Percentiles rank a stretch among this genome's conserved stretches.
These are phyloP conservation scores for Trebouxia gelatinosa DNA, from an alignment of 163 green algal species.

Conservation along the genomic window DNA sequence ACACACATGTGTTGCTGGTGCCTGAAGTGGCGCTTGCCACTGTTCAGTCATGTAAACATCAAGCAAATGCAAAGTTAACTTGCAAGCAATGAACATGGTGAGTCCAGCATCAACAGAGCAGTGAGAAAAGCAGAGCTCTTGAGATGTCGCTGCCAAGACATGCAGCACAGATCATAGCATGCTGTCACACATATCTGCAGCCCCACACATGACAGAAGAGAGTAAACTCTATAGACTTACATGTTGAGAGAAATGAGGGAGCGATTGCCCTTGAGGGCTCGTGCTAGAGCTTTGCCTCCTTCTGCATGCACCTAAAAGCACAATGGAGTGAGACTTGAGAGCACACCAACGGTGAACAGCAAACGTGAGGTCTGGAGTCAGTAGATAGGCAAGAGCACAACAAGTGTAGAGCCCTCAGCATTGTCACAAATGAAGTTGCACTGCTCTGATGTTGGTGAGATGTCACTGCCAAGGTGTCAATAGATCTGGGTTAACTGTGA, in stretches of 20 bases:
- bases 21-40: background rate
- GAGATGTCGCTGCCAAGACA: background rate
- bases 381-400: background rate
- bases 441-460: background rate
- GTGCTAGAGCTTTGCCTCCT: constrained; percentile 62
- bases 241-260: constrained; percentile 34
- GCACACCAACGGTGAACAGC: too few species aligned
- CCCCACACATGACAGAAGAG: too few species aligned
- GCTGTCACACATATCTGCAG: background rate
- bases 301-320: constrained; percentile 61
- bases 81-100: background rate
- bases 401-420: background rate
- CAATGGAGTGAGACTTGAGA: too few species aligned
- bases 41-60: background rate
- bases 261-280: constrained; percentile 57
- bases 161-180: background rate
- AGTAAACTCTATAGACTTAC: constrained; percentile 11
- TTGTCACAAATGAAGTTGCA: background rate
- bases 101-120: background rate
- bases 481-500: background rate
- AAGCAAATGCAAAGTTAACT: background rate
- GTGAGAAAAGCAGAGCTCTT: background rate
- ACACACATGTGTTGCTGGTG: background rate
- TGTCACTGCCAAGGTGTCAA: background rate
- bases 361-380: too few species aligned